phyloP scores from a whole-genome alignment of 139 green algal species.

The Chlorella sp. region DNA sequence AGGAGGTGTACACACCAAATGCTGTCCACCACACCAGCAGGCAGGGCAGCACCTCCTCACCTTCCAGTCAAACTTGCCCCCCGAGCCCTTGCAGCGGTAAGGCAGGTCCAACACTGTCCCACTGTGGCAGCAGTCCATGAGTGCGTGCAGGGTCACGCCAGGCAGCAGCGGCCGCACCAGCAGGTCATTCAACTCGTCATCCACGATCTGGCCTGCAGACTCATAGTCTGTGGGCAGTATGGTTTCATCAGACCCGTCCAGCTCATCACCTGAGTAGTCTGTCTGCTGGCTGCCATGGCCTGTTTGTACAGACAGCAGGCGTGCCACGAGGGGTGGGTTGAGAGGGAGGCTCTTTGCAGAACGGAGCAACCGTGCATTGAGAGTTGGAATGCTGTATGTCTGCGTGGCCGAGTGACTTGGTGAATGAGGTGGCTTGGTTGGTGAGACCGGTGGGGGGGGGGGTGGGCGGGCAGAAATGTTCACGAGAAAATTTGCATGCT shows the following conservation, averaged over 20 bases:
- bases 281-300: constrained; percentile 63
- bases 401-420: no score
- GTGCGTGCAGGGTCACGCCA: constrained; percentile 59
- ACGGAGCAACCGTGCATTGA: no score
- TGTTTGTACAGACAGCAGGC: no score
- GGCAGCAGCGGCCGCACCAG: constrained; percentile 40
- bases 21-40: not conserved
- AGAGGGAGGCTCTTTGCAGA: no score
- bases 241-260: constrained; percentile 70
- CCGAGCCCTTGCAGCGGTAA: constrained; percentile 45
- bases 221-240: constrained; percentile 16
- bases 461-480: no score
- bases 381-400: no score
- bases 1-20: not conserved
- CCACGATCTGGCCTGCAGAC: constrained; percentile 46
- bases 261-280: constrained; percentile 65
- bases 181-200: constrained; percentile 62
- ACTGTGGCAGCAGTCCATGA: constrained; percentile 80
- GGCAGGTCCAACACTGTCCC: constrained; percentile 67
- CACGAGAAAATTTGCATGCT: no score
- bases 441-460: no score
- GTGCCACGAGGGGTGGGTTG: no score
- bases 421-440: no score
- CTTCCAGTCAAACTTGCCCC: constrained; percentile 19
- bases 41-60: constrained; percentile 41